Evolutionary conservation across 2,329 filamentous ascomycete genomes (phyloP).

Genomic region (Allantophomopsis lycopodina): DNA sequence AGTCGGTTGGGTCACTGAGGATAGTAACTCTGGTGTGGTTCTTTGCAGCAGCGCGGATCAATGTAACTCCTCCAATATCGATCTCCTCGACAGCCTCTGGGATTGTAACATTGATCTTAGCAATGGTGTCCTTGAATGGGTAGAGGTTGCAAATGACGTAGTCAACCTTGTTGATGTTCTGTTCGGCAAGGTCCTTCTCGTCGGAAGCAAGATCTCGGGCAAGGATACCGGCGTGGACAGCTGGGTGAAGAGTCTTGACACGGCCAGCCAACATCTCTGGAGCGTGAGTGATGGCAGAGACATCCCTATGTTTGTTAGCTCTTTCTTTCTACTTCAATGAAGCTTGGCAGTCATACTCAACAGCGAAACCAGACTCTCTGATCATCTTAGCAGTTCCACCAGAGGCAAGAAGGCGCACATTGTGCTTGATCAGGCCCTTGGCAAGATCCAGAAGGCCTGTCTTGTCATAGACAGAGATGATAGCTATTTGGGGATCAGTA

Average conservation of each 20-base stretch:
- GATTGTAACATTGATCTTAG: conserved; percentile 93
- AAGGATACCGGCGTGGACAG: conserved; percentile 79
- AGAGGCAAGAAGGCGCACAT: conserved; percentile 86
- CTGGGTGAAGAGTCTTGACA: conserved; percentile 93
- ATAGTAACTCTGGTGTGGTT: conserved; percentile 95
- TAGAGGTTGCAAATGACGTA: conserved; percentile 98
- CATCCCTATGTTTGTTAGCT: conserved; percentile 48
- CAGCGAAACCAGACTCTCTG: conserved; percentile 85
- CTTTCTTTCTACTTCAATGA: not conserved
- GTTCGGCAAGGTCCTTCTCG: conserved; percentile 89
- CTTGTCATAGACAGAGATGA: conserved; percentile 98
- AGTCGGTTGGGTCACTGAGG: conserved; percentile 86
- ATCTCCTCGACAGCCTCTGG: conserved; percentile 97
- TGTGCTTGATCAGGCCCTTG: conserved; percentile 77
- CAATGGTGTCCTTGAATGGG: conserved; percentile 96
- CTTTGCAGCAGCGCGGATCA: conserved; percentile 93
- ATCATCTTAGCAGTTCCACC: conserved; percentile 95
- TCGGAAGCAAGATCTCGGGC: conserved; percentile 89
- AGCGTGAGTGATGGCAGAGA: conserved; percentile 91
- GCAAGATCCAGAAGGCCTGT: conserved; percentile 86
- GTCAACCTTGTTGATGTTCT: conserved; percentile 91
- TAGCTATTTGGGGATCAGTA: conserved; percentile 39
- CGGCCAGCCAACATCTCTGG: conserved; percentile 91
- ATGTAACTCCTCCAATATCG: conserved; percentile 93
- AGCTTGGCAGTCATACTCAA: conserved; percentile 53